These are phyloP conservation scores for Acer yangbiense DNA, from an alignment of 345 rosid genomes.

Conservation along the genomic window DNA sequence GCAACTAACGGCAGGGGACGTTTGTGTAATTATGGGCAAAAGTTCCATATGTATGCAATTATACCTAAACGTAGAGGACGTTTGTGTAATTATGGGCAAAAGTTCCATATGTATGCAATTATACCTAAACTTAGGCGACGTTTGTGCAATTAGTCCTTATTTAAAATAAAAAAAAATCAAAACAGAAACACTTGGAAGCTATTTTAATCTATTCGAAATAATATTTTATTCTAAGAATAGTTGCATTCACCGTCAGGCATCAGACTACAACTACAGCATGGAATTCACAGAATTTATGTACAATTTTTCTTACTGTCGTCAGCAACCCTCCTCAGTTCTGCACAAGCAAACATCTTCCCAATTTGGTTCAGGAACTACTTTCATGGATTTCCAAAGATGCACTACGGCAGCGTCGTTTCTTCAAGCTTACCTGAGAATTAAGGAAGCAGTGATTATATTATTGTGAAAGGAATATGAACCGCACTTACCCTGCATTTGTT, in stretches of 20 bases:
- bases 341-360: not conserved
- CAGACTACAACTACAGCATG: slow-evolving; percentile 1
- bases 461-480: not conserved
- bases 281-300: slow-evolving; percentile 20
- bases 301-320: not conserved
- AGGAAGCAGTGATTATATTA: not conserved
- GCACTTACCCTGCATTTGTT: not conserved
- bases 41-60: too few species aligned
- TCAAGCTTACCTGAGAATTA: slow-evolving; percentile 31
- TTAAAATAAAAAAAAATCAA: too few species aligned
- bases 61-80: too few species aligned
- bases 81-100: too few species aligned
- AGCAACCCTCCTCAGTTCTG: not conserved
- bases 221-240: not conserved
- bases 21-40: too few species aligned
- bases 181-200: not conserved
- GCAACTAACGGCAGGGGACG: too few species aligned
- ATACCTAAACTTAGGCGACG: too few species aligned
- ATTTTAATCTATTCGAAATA: not conserved
- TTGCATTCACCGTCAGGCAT: not conserved
- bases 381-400: slow-evolving; percentile 9
- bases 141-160: too few species aligned
- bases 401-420: slow-evolving; percentile 24
- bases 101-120: too few species aligned
- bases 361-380: slow-evolving; percentile 18